These are phyloP conservation scores for Cyclotella sp. DNA, from an alignment of 108 stramenopile genomes.

Conservation along the genomic window DNA sequence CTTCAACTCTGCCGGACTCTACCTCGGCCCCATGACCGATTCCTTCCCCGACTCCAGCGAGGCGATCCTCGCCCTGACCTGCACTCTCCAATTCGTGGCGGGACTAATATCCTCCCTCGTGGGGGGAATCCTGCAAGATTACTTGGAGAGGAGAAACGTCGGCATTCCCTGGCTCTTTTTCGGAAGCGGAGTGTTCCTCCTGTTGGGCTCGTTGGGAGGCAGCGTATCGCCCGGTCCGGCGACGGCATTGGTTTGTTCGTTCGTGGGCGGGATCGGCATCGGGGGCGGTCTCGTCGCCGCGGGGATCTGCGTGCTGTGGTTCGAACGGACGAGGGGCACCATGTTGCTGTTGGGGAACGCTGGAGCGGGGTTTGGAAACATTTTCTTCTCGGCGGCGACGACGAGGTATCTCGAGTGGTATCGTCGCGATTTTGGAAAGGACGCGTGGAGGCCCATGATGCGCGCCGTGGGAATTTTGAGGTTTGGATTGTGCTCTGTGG, in stretches of 20 bases:
- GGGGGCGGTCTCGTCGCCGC: slow-evolving; percentile 1
- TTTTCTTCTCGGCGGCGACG: slow-evolving; percentile 18
- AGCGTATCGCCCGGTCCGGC: neutral
- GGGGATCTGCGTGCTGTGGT: slow-evolving; percentile 18
- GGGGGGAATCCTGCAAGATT: neutral
- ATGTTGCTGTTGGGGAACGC: slow-evolving; percentile 16
- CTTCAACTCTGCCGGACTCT: slow-evolving; percentile 12
- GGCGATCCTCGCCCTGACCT: neutral
- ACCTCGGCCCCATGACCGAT: neutral
- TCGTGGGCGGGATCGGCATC: neutral
- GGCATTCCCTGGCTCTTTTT: slow-evolving; percentile 18
- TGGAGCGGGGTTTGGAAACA: slow-evolving; percentile 12
- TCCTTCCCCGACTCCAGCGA: slow-evolving; percentile 1
- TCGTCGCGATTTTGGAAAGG: neutral
- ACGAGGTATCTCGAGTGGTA: neutral
- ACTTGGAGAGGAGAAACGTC: neutral
- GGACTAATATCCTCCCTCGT: slow-evolving; percentile 11
- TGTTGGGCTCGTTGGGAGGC: neutral
- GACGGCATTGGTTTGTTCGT: neutral
- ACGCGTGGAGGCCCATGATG: slow-evolving; percentile 23
- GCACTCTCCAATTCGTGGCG: slow-evolving; percentile 8
- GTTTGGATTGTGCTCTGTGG: neutral
- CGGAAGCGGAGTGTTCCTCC: neutral
- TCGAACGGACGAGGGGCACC: slow-evolving; percentile 1
- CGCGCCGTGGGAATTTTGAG: slow-evolving; percentile 7